Evolutionary conservation across 2,329 filamentous ascomycete genomes (phyloP).

Genomic region (Diplocarpon mali): DNA sequence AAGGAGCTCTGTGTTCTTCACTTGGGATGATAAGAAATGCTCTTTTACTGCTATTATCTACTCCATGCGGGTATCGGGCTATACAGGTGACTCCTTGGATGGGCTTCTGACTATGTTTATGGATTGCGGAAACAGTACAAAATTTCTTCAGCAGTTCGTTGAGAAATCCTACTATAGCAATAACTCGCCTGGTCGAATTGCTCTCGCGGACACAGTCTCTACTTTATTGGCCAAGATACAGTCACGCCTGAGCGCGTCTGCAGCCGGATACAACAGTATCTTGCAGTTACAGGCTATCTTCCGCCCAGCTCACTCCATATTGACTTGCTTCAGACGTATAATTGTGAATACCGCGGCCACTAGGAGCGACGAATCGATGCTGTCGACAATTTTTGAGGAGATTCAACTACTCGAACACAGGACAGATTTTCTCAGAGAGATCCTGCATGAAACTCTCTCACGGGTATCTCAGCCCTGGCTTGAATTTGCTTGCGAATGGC

Average conservation of each 20-base stretch:
- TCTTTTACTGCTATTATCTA: constrained; percentile 41
- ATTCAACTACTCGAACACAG: constrained; percentile 54
- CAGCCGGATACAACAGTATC: constrained; percentile 21
- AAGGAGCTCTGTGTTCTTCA: constrained; percentile 60
- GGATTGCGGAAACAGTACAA: constrained; percentile 28
- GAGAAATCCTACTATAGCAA: constrained; percentile 21
- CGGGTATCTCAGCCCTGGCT: constrained; percentile 56
- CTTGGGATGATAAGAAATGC: constrained; percentile 41
- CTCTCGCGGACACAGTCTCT: constrained; percentile 29
- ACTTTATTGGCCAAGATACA: constrained; percentile 27
- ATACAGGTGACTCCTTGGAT: constrained; percentile 40
- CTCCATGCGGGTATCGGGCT: constrained; percentile 38
- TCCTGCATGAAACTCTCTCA: constrained; percentile 56
- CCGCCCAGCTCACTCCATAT: constrained; percentile 22
- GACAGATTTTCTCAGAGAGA: constrained; percentile 46
- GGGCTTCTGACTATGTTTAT: constrained; percentile 30
- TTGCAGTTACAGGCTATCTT: constrained; percentile 27
- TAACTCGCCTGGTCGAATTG: constrained; percentile 23
- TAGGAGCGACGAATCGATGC: constrained; percentile 46
- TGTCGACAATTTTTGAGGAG: constrained; percentile 51
- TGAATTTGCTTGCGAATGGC: constrained; percentile 60
- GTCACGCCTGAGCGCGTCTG: constrained; percentile 20
- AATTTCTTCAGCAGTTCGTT: constrained; percentile 23
- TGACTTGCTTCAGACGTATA: constrained; percentile 25
- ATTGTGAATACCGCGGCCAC: constrained; percentile 22